Evolutionary conservation across 805 yeast genomes (phyloP).

Genomic region (Scheffersomyces coipomensis): DNA sequence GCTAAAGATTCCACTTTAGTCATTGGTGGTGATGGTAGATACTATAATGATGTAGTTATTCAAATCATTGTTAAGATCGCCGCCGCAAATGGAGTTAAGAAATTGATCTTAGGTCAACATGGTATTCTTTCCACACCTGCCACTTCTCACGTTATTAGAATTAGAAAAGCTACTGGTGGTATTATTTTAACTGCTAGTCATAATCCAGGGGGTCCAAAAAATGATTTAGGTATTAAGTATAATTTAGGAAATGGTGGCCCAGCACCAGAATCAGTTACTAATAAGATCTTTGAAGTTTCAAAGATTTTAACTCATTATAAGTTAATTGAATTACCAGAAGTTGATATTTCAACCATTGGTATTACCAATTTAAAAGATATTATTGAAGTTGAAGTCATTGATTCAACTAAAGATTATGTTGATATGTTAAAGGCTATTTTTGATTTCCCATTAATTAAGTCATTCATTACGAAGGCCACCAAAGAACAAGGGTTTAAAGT

Average conservation of each 20-base stretch:
- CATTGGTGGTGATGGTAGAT: conserved; percentile 97
- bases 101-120: conserved; percentile 81
- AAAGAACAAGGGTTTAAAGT: conserved; percentile 60
- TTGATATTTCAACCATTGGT: conserved; percentile 67
- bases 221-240: conserved; percentile 94
- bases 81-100: conserved; percentile 88
- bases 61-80: conserved; percentile 79
- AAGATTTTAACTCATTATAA: conserved; percentile 59
- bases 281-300: conserved; percentile 76
- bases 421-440: conserved; percentile 78
- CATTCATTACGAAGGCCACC: conserved; percentile 55
- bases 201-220: conserved; percentile 94
- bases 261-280: conserved; percentile 93
- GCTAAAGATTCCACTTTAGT: conserved; percentile 70
- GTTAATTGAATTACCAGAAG: conserved; percentile 54
- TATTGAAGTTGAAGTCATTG: conserved; percentile 76
- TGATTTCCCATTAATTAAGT: conserved; percentile 78
- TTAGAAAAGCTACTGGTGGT: conserved; percentile 80
- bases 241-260: conserved; percentile 96
- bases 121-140: conserved; percentile 96
- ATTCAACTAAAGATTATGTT: conserved; percentile 77
- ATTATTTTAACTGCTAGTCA: conserved; percentile 95
- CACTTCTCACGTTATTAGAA: conserved; percentile 88
- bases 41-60: conserved; percentile 78
- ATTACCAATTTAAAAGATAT: conserved; percentile 45